A percentile compares a stretch with the other conserved stretches of the same genome.
Evolutionary conservation across 208 protist species (phyloP).

Genomic region (Leishmania lainsoni): DNA sequence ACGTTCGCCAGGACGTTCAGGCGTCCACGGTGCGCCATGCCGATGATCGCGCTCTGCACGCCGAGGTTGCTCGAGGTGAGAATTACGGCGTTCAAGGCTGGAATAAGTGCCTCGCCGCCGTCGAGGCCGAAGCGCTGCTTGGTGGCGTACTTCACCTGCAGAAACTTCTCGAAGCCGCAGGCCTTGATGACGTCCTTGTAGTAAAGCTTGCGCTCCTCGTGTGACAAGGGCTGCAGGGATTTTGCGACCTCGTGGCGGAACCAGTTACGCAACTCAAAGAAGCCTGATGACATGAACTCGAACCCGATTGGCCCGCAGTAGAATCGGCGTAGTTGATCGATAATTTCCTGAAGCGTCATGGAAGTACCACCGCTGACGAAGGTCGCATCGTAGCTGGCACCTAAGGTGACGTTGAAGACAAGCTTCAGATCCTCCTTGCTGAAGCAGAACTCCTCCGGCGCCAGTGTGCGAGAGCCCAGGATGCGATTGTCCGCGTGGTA

Average conservation of each 20-base stretch:
- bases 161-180: slow-evolving; percentile 94
- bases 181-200: slow-evolving; percentile 89
- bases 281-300: slow-evolving; percentile 97
- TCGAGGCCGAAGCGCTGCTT: slow-evolving; percentile 98
- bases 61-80: slow-evolving; percentile 82
- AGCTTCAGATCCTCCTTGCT: slow-evolving; percentile 70
- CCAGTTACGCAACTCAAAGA: slow-evolving; percentile 95
- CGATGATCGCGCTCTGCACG: slow-evolving; percentile 93
- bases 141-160: slow-evolving; percentile 92
- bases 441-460: slow-evolving; percentile 81
- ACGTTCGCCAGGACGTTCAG: slow-evolving; percentile 98
- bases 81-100: slow-evolving; percentile 94
- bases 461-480: slow-evolving; percentile 45
- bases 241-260: slow-evolving; percentile 91
- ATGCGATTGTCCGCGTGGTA: slow-evolving; percentile 21
- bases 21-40: slow-evolving; percentile 98
- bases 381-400: slow-evolving; percentile 69
- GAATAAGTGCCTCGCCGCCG: slow-evolving; percentile 96
- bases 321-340: slow-evolving; percentile 69
- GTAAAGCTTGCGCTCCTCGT: slow-evolving; percentile 64
- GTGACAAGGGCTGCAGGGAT: slow-evolving; percentile 53
- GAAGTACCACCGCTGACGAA: slow-evolving; percentile 74
- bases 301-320: slow-evolving; percentile 94
- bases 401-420: slow-evolving; percentile 84
- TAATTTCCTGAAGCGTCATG: slow-evolving; percentile 81